Evolutionary conservation across 495 filamentous ascomycete species (phyloP).

Genomic region (Filosporella fistucella): DNA sequence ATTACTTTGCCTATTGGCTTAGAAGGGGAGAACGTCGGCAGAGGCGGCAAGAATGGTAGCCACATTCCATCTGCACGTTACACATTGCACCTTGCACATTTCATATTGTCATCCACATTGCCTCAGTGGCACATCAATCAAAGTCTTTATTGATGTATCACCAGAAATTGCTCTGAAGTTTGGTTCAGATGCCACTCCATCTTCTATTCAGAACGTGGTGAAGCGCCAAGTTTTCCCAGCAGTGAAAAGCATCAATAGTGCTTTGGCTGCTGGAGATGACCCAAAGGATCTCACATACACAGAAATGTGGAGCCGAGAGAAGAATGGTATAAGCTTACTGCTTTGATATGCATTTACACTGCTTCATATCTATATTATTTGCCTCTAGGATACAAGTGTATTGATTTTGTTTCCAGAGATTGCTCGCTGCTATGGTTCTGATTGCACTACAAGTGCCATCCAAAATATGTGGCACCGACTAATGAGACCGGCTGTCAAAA

Average conservation of each 20-base stretch:
- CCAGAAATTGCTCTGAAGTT: constrained; percentile 3
- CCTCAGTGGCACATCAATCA: no score
- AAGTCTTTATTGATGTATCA: constrained; percentile 5
- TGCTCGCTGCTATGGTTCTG: constrained; percentile 13
- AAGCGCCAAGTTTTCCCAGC: neutral
- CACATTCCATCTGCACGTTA: neutral
- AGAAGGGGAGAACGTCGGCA: no score
- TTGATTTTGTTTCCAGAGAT: constrained; percentile 11
- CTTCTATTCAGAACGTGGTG: constrained; percentile 15
- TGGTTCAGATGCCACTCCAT: neutral
- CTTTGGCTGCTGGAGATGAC: neutral
- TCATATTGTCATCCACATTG: no score
- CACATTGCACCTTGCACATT: constrained; percentile 2
- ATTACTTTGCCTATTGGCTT: constrained; percentile 19
- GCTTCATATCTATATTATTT: no score
- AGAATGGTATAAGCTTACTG: no score
- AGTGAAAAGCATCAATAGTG: neutral
- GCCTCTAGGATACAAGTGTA: no score
- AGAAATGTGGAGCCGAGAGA: no score
- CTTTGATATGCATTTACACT: no score
- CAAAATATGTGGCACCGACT: no score
- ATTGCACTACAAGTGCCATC: constrained; percentile 17
- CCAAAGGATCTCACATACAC: no score
- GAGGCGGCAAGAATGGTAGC: constrained; percentile 9
- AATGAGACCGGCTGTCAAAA: neutral